A percentile compares a stretch with the other conserved stretches of the same genome.
phyloP scores from a whole-genome alignment of 164 flowering plant species.

The Brasenia schreberi region DNA sequence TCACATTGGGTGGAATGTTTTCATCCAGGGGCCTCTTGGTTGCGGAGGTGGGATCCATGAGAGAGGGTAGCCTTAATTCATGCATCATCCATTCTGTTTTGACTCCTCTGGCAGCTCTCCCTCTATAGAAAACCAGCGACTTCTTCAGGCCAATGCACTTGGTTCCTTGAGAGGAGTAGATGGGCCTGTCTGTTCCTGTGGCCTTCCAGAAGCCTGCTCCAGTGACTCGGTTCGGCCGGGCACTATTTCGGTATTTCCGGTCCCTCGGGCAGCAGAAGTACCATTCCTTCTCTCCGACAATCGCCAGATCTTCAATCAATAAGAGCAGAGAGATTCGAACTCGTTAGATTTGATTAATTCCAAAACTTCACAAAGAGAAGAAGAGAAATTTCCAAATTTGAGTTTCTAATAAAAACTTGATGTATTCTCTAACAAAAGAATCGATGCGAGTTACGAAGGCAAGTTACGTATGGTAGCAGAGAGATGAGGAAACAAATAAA shows the following conservation, averaged over 20 bases:
- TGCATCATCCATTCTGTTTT: constrained; percentile 99
- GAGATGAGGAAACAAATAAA: not conserved
- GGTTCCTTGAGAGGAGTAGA: constrained; percentile 68
- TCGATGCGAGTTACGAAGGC: no score
- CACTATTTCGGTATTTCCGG: constrained; percentile 80
- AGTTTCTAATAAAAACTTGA: no score
- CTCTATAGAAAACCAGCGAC: constrained; percentile 10
- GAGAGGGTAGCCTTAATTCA: constrained; percentile 82
- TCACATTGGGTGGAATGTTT: constrained; percentile 57
- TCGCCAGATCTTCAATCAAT: constrained; percentile 40
- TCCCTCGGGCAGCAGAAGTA: constrained; percentile 96
- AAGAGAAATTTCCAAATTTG: no score
- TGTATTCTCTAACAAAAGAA: no score
- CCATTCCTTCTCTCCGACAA: constrained; percentile 89
- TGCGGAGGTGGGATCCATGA: constrained; percentile 24
- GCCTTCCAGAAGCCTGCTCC: constrained; percentile 98
- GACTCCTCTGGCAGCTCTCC: constrained; percentile 88
- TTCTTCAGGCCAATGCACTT: constrained; percentile 94
- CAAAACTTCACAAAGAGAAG: no score
- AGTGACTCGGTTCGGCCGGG: constrained; percentile 87
- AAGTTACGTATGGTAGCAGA: no score
- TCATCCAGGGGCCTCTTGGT: constrained; percentile 38
- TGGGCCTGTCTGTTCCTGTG: constrained; percentile 89
- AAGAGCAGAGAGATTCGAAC: not conserved
- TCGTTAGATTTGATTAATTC: no score